phyloP scores from a whole-genome alignment of 768 basidiomycete genomes.

The Pisolithus orientalis region DNA sequence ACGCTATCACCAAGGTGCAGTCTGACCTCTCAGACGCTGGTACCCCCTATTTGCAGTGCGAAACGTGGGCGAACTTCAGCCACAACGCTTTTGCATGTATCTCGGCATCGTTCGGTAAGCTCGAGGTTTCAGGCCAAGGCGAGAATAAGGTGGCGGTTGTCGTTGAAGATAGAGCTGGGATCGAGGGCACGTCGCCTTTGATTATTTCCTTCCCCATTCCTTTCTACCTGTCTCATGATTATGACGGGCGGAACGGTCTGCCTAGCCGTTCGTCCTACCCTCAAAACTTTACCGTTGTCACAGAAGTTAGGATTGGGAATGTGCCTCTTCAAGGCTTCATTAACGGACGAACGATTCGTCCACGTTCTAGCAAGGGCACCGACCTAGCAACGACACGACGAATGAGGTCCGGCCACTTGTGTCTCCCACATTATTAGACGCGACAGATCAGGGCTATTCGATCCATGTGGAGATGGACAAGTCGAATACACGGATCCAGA shows the following conservation, averaged over 20 bases:
- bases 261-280: slow-evolving; percentile 15
- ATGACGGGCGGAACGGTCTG: slow-evolving; percentile 10
- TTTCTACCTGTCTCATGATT: slow-evolving; percentile 13
- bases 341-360: slow-evolving; percentile 14
- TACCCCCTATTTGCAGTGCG: slow-evolving; percentile 21
- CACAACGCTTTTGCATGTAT: slow-evolving; percentile 18
- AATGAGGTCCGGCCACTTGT: slow-evolving; percentile 1
- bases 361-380: slow-evolving; percentile 22
- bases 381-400: slow-evolving; percentile 1
- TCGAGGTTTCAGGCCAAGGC: slow-evolving; percentile 11
- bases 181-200: slow-evolving; percentile 13
- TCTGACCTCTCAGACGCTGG: slow-evolving; percentile 14
- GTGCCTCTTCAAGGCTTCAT: slow-evolving; percentile 14
- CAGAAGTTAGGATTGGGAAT: not conserved
- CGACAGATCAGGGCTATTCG: slow-evolving; percentile 10
- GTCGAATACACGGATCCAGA: slow-evolving; percentile 8
- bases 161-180: slow-evolving; percentile 12
- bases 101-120: slow-evolving; percentile 15
- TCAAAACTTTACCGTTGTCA: not conserved
- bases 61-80: slow-evolving; percentile 8
- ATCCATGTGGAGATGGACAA: slow-evolving; percentile 14
- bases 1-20: slow-evolving; percentile 17
- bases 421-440: not conserved
- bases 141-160: slow-evolving; percentile 15
- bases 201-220: slow-evolving; percentile 19